Evolutionary conservation across 2,329 filamentous ascomycete species (phyloP).

Genomic region (Penicillium digitatum): DNA sequence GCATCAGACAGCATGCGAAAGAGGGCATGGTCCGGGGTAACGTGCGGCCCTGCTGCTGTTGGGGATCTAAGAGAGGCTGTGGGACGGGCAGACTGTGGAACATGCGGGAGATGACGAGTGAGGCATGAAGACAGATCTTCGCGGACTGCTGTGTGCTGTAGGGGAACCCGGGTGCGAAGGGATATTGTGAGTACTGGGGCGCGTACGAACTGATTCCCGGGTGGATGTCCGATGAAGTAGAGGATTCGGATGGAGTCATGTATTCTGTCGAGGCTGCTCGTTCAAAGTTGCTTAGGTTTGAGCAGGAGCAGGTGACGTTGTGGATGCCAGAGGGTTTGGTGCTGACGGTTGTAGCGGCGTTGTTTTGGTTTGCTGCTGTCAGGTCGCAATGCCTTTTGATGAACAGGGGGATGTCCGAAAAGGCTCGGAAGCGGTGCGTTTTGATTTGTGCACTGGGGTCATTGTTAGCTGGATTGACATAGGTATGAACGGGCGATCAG

Average conservation of each 20-base stretch:
- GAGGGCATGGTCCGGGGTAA: conserved; percentile 46
- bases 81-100: conserved; percentile 42
- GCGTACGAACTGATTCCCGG: conserved; percentile 28
- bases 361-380: conserved; percentile 28
- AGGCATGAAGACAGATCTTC: conserved; percentile 40
- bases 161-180: conserved; percentile 37
- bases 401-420: conserved; percentile 46
- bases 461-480: conserved; percentile 5
- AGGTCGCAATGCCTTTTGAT: conserved; percentile 46
- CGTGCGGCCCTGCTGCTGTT: conserved; percentile 7
- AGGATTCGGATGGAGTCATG: conserved; percentile 33
- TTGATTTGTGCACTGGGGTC: conserved; percentile 43
- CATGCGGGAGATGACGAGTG: conserved; percentile 41
- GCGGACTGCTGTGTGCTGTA: conserved; percentile 43
- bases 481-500: background rate
- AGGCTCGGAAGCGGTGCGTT: conserved; percentile 45
- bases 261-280: conserved; percentile 30
- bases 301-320: conserved; percentile 33
- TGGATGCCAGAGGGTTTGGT: conserved; percentile 22
- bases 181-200: conserved; percentile 29
- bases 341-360: conserved; percentile 8
- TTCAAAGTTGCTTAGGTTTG: conserved; percentile 30
- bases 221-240: conserved; percentile 30
- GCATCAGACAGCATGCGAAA: conserved; percentile 48
- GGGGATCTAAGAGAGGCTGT: conserved; percentile 25